These are phyloP conservation scores for Heliosperma pusillum DNA, from an alignment of 148 eudicot genomes.

Conservation along the genomic window DNA sequence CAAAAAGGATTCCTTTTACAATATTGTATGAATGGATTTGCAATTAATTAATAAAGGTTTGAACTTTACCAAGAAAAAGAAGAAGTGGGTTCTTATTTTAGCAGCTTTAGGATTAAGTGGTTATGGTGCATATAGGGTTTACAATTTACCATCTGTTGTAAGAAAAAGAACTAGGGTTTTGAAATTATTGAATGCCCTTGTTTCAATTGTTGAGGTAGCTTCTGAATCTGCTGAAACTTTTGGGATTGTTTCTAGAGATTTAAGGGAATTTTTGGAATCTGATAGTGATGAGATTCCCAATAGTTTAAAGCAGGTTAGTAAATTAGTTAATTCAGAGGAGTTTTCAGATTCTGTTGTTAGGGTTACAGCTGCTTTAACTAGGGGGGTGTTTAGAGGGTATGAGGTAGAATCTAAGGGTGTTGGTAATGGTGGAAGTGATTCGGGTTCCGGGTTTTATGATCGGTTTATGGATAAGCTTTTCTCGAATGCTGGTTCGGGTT, in stretches of 20 bases:
- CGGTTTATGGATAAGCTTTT: conserved; percentile 63
- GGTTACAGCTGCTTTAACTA: conserved; percentile 51
- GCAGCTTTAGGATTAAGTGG: conserved; percentile 57
- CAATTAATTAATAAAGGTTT: conserved; percentile 45
- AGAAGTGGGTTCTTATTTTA: conserved; percentile 48
- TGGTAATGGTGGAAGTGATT: conserved; percentile 23
- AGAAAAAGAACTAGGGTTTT: conserved; percentile 42
- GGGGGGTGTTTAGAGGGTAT: conserved; percentile 56
- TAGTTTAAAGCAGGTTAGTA: conserved; percentile 63
- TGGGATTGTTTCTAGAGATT: conserved; percentile 59
- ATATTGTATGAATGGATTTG: conserved; percentile 48
- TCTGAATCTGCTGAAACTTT: conserved; percentile 57
- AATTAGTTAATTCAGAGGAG: conserved; percentile 53
- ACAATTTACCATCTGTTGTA: conserved; percentile 52
- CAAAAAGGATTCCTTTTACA: too few species aligned
- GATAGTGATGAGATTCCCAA: conserved; percentile 67
- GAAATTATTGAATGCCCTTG: conserved; percentile 41
- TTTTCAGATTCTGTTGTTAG: conserved; percentile 39
- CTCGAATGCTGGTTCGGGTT: conserved; percentile 62
- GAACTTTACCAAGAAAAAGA: conserved; percentile 39
- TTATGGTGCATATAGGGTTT: conserved; percentile 58
- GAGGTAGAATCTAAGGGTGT: conserved; percentile 22
- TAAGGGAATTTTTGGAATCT: conserved; percentile 56
- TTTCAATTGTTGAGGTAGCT: conserved; percentile 41
- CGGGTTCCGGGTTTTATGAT: conserved; percentile 40